Conservation (phyloP, 805 yeast genomes). For the Lipomyces chichibuensis region DNA sequence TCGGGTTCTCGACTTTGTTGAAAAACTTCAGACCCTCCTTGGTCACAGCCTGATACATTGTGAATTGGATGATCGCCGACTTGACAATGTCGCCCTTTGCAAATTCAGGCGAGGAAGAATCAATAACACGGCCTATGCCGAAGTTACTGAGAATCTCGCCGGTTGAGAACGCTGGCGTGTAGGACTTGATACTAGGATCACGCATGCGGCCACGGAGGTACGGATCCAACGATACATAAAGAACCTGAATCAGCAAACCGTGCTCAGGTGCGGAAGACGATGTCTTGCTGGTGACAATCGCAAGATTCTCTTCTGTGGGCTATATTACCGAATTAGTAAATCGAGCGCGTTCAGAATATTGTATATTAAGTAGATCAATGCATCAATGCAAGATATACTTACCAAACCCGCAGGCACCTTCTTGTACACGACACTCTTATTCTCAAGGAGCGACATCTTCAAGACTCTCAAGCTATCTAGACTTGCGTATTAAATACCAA, state of each 20-base stretch:
- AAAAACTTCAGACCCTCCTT: not conserved
- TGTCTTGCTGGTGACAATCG: conserved; percentile 6
- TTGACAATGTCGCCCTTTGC: conserved; percentile 52
- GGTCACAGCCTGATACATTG: conserved; percentile 11
- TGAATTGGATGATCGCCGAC: conserved; percentile 1
- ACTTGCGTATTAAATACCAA: not conserved
- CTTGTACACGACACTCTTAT: not conserved
- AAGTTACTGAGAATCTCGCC: conserved; percentile 42
- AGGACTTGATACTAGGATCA: conserved; percentile 37
- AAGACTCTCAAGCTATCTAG: not conserved
- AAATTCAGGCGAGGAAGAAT: conserved; percentile 50
- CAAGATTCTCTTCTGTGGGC: conserved; percentile 14
- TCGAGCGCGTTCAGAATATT: not conserved
- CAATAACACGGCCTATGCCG: conserved; percentile 57
- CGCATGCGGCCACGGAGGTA: conserved; percentile 63
- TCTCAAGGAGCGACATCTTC: not conserved
- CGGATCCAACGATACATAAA: conserved; percentile 61
- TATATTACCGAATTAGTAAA: not conserved
- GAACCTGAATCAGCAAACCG: conserved; percentile 51
- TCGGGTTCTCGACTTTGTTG: conserved; percentile 24
- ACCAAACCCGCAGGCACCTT: not conserved
- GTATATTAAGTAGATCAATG: not conserved
- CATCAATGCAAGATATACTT: not conserved
- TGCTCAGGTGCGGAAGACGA: conserved; percentile 37
- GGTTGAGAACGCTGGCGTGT: conserved; percentile 19